Percentiles rank a stretch among this genome's conserved stretches.
phyloP scores from a whole-genome alignment of 805 yeast species.

The Soucietia sequanensis region DNA sequence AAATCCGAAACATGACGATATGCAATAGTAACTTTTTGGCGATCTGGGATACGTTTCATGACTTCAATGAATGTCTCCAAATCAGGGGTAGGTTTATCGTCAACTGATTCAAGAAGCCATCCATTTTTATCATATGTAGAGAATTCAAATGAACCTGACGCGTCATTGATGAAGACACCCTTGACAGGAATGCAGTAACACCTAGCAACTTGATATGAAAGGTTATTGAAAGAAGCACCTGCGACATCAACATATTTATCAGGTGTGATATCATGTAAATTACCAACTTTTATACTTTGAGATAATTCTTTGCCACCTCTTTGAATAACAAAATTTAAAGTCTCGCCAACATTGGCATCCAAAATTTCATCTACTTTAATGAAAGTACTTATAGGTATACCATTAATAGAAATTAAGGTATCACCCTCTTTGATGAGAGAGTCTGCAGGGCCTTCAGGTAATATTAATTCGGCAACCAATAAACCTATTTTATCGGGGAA shows the following conservation, averaged over 20 bases:
- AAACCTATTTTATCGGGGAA: slow-evolving; percentile 80
- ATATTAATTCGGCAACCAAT: slow-evolving; percentile 75
- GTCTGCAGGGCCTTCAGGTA: slow-evolving; percentile 86
- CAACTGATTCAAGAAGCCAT: slow-evolving; percentile 78
- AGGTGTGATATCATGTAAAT: slow-evolving; percentile 82
- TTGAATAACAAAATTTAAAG: slow-evolving; percentile 57
- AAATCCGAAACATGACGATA: slow-evolving; percentile 79
- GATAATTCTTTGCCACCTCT: slow-evolving; percentile 66
- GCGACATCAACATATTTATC: slow-evolving; percentile 75
- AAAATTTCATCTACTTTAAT: slow-evolving; percentile 79
- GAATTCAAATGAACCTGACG: slow-evolving; percentile 72
- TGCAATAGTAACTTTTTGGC: slow-evolving; percentile 63
- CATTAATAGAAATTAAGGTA: slow-evolving; percentile 71
- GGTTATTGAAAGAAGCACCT: slow-evolving; percentile 82
- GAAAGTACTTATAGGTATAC: slow-evolving; percentile 61
- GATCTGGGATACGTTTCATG: slow-evolving; percentile 75
- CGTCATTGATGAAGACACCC: slow-evolving; percentile 79
- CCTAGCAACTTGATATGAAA: slow-evolving; percentile 88
- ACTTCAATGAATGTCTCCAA: slow-evolving; percentile 75
- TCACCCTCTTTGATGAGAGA: slow-evolving; percentile 79
- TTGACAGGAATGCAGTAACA: slow-evolving; percentile 77
- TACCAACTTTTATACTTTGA: slow-evolving; percentile 58
- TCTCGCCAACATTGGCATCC: slow-evolving; percentile 66
- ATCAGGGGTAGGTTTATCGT: slow-evolving; percentile 71
- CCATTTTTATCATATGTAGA: slow-evolving; percentile 62